Base-by-base conservation (phyloP, 441 rosid genomes). In the Manihot esculenta region DNA sequence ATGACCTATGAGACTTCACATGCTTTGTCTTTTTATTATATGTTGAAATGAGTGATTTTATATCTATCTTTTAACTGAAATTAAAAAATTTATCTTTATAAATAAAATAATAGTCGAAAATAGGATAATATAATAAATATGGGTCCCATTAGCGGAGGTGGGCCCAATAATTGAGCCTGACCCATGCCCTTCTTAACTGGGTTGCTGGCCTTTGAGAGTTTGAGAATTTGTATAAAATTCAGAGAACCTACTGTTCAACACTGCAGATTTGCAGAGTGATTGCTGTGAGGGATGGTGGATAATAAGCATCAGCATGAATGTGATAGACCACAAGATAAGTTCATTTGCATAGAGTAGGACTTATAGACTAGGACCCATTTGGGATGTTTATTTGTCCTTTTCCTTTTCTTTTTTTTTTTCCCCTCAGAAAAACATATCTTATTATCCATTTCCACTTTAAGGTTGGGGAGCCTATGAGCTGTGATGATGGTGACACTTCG, bases 211-310 rank as follows among this genome's bases (percentile, higher is more conserved):
- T n/a, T n/a, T n/a, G n/a, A n/a, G n/a, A n/a, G n/a, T n/a, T n/a
- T n/a, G n/a, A n/a, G 41, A 6, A 7, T 35, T 35, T 35, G 41
- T 35, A 35, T 7, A 35, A 64, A 54, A 44, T 26, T 33, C 74
- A 27, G 12, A n/a, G 63, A 0, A 44, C 30, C 49, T 26, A 38
- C n/a, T 15, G 30, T 73, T 80, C 69, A 72, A 35, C 4, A 44
- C 21, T 18, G 67, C 26, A 20, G 15, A 17, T 4, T 30, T 4
- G 4, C n/a, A n/a, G n/a, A n/a, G n/a, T n/a, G n/a, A n/a, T n/a
- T n/a, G n/a, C n/a, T n/a, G n/a, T n/a, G n/a, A n/a, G n/a, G n/a
- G n/a, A n/a, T n/a, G n/a, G n/a, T n/a, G n/a, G n/a, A n/a, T n/a
- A n/a, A n/a, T n/a, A n/a, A n/a, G n/a, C n/a, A n/a, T n/a, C n/a